phyloP scores from a whole-genome alignment of 2,329 filamentous ascomycete species.

The Harringtonia lauricola region DNA sequence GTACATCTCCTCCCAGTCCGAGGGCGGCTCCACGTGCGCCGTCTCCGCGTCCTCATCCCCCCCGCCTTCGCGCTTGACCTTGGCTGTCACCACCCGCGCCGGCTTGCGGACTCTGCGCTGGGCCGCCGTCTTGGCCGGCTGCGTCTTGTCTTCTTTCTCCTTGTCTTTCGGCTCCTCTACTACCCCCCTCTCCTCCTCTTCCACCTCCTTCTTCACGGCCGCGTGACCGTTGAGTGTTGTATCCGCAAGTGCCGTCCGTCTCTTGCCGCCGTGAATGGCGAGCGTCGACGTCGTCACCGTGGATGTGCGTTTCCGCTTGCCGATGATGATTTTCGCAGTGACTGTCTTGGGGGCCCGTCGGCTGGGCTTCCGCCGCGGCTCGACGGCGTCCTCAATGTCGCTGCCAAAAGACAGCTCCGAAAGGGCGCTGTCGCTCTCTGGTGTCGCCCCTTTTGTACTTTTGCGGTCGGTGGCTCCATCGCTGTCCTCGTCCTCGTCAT shows the following conservation, averaged over 20 bases:
- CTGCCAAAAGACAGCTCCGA: slow-evolving; percentile 12
- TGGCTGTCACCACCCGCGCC: slow-evolving; percentile 7
- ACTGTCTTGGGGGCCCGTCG: not conserved
- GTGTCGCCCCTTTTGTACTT: not conserved
- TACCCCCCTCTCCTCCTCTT: not conserved
- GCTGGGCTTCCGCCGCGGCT: not conserved
- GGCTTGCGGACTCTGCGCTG: slow-evolving; percentile 15
- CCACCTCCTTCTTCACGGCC: not conserved
- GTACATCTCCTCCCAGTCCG: slow-evolving; percentile 80
- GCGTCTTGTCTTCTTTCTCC: not conserved
- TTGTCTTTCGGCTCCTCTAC: not conserved
- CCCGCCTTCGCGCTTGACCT: not conserved
- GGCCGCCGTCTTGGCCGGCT: slow-evolving; percentile 16
- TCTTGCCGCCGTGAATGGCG: not conserved
- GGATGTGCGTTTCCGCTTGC: slow-evolving; percentile 19
- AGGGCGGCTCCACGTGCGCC: slow-evolving; percentile 43
- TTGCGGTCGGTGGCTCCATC: not conserved
- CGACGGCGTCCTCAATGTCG: slow-evolving; percentile 24
- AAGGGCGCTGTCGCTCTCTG: slow-evolving; percentile 5
- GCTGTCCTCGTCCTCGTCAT: slow-evolving; percentile 4
- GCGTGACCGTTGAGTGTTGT: not conserved
- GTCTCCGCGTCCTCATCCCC: not conserved
- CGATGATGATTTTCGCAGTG: not conserved
- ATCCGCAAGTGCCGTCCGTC: not conserved
- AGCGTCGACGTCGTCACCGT: slow-evolving; percentile 18